Percentiles rank a stretch among this genome's conserved stretches.
phyloP scores from a whole-genome alignment of 2,329 filamentous ascomycete genomes.

The Pestalotiopsis sp. region DNA sequence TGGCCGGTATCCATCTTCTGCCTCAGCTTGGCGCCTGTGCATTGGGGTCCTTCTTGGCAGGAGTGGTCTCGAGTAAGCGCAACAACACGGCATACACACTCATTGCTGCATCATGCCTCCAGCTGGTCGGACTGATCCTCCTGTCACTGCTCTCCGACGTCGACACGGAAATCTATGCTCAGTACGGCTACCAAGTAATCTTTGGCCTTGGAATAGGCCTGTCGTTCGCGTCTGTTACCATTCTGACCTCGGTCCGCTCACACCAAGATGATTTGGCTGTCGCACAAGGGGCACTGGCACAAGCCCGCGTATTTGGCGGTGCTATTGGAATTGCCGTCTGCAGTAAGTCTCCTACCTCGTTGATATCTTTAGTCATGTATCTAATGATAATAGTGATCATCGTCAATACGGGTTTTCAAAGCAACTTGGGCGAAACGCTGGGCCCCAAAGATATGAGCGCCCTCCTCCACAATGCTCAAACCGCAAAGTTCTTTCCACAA shows the following conservation, averaged over 20 bases:
- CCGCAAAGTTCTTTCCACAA: slow-evolving; percentile 35
- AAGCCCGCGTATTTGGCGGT: slow-evolving; percentile 62
- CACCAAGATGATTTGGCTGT: slow-evolving; percentile 54
- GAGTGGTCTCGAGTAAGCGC: slow-evolving; percentile 52
- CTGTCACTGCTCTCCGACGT: slow-evolving; percentile 45
- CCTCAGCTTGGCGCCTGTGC: slow-evolving; percentile 61
- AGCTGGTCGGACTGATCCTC: slow-evolving; percentile 54
- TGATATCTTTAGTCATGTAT: background rate
- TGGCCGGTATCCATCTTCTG: slow-evolving; percentile 59
- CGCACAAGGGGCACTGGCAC: slow-evolving; percentile 61
- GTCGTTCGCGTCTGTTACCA: slow-evolving; percentile 58
- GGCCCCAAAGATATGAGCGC: slow-evolving; percentile 39
- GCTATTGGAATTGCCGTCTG: slow-evolving; percentile 61
- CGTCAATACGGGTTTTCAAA: slow-evolving; percentile 49
- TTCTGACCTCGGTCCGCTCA: slow-evolving; percentile 58
- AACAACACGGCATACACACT: slow-evolving; percentile 58
- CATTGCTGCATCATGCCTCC: slow-evolving; percentile 50
- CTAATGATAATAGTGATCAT: slow-evolving; percentile 39
- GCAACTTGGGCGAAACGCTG: slow-evolving; percentile 38
- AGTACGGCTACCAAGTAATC: slow-evolving; percentile 58
- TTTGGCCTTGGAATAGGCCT: slow-evolving; percentile 63
- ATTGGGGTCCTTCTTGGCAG: slow-evolving; percentile 57
- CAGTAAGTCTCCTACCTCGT: slow-evolving; percentile 32
- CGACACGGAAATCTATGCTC: slow-evolving; percentile 37
- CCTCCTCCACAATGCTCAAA: slow-evolving; percentile 47